Evolutionary conservation across 139 green algal genomes (phyloP), one percentile per base, ranked within the genome.

Genomic region (Pleodorina starrii): DNA sequence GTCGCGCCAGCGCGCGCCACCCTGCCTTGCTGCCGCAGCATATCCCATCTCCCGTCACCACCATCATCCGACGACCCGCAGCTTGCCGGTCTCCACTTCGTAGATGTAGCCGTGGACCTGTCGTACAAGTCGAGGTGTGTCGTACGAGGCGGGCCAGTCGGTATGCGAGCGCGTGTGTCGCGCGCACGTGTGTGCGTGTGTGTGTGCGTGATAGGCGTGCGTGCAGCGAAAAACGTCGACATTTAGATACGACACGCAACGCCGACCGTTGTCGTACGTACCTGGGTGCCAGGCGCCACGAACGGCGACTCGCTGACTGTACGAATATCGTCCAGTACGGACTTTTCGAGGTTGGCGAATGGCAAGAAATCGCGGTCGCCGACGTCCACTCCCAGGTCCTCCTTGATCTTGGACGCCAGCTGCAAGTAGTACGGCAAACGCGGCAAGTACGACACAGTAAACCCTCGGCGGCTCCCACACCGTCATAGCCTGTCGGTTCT

Each of bases 61-160:
- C n/a, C 2, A 43, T 68, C 75, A 86, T 36, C 54, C 16, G 10
- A 86, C 57, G 11, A 40, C 54, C 38, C 16, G 25, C 25, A 95
- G 6, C 66, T 76, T 84, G 51, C 93, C 93, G 3, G 88, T 94
- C 36, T 91, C 76, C 17, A 96, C 94, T 44, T 96, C 86, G 23
- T 96, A 96, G 17, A 96, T 66, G 50, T 91, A 91, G 14, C 94
- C 94, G 17, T 85, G 69, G 27, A 96, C 83, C 44, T 36, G 48
- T 16, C 38, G 54, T 40, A 50, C 32, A 10, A 57, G 51, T 57
- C 19, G 54, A 66, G 3, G 21, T 25, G 7, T 25, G 29, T 21
- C 6, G 54, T 25, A 66, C 21, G 54, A 66, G 25, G 5, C 25
- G 54, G 29, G 54, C 54, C 25, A 66, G 54, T 2, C 25, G 5